phyloP scores from a whole-genome alignment of 2,329 filamentous ascomycete genomes.

The Trichoderma semiorbis region DNA sequence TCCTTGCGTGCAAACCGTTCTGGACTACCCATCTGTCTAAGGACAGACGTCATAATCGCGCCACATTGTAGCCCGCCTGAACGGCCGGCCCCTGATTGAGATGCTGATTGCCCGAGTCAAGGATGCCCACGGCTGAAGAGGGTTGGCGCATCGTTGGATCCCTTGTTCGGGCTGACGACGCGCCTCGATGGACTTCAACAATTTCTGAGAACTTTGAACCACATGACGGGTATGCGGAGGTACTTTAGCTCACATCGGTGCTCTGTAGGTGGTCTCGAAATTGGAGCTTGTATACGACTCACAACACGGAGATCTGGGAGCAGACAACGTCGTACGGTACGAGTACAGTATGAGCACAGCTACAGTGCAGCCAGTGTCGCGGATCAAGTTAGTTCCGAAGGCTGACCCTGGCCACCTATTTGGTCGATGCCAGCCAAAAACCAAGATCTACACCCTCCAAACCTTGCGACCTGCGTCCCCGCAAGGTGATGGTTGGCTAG shows the following conservation, averaged over 20 bases:
- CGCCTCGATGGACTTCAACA: neutral
- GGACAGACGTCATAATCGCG: neutral
- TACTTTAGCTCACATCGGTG: neutral
- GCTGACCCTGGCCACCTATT: neutral
- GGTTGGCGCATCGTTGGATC: neutral
- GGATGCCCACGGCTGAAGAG: neutral
- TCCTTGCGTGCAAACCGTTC: neutral
- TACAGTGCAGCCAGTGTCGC: neutral
- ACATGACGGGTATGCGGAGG: neutral
- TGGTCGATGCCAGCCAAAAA: slow-evolving; percentile 35
- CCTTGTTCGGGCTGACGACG: neutral
- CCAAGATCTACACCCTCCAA: slow-evolving; percentile 28
- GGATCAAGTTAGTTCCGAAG: slow-evolving; percentile 18
- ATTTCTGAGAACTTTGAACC: neutral
- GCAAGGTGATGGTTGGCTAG: neutral
- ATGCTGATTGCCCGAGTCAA: neutral
- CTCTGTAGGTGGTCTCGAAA: neutral
- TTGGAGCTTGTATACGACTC: neutral
- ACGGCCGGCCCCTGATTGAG: neutral
- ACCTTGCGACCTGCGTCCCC: slow-evolving; percentile 1
- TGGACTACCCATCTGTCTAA: neutral
- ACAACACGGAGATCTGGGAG: neutral
- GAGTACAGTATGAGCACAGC: neutral
- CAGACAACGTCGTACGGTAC: neutral
- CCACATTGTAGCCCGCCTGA: neutral